Percentiles rank a stretch among this genome's conserved stretches.
These are phyloP conservation scores for Parsonsia alboflavescens DNA, from an alignment of 257 asterid genomes.

Conservation along the genomic window DNA sequence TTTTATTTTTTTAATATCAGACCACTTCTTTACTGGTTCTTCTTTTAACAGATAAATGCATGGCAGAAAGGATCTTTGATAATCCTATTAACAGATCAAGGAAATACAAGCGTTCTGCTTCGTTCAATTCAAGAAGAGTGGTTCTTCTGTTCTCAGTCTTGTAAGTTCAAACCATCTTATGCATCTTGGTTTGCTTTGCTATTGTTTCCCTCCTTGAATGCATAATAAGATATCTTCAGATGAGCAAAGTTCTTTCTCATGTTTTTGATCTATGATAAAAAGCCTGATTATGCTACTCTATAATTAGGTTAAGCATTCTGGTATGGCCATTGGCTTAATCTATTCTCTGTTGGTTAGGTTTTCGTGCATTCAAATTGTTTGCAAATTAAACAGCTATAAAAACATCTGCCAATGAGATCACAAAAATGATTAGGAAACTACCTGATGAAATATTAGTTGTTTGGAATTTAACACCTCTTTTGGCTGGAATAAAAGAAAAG, in stretches of 20 bases:
- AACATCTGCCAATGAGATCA: not conserved
- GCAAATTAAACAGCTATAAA: not conserved
- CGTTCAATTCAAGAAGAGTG: constrained; percentile 89
- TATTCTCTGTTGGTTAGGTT: not conserved
- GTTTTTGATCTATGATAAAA: not conserved
- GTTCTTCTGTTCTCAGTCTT: constrained; percentile 79
- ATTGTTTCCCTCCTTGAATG: constrained; percentile 11
- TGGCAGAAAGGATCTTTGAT: constrained; percentile 52
- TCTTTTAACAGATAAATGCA: constrained; percentile 38
- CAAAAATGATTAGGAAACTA: not conserved
- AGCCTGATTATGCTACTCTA: not conserved
- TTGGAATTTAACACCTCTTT: not conserved
- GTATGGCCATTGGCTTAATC: not conserved
- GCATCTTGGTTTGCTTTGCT: constrained; percentile 13
- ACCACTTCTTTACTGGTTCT: constrained; percentile 15
- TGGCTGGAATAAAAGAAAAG: not conserved
- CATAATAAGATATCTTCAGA: not conserved
- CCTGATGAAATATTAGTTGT: not conserved
- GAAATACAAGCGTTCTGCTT: constrained; percentile 79
- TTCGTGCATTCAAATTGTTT: not conserved
- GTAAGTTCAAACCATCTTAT: constrained; percentile 44
- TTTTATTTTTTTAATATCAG: not conserved
- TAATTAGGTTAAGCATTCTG: not conserved
- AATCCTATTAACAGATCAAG: constrained; percentile 55
- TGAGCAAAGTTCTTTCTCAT: not conserved